These are phyloP conservation scores for Fusarium lateritium DNA, from an alignment of 2,329 filamentous ascomycete species.

Conservation along the genomic window DNA sequence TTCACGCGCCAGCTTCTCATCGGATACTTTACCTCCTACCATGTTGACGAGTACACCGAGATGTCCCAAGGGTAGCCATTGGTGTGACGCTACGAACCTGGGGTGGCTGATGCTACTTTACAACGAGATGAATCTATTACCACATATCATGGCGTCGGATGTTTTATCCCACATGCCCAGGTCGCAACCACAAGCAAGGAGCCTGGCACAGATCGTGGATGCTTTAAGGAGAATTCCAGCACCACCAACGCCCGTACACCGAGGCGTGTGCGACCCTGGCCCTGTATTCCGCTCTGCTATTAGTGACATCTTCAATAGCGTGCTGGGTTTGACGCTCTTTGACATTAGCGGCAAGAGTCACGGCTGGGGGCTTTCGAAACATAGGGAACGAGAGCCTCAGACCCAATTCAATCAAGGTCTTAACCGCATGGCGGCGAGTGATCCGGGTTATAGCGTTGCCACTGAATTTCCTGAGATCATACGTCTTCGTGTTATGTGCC, in stretches of 20 bases:
- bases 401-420: conserved; percentile 50
- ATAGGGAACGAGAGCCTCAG: conserved; percentile 56
- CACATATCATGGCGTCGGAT: conserved; percentile 56
- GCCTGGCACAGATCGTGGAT: conserved; percentile 62
- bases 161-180: conserved; percentile 46
- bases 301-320: conserved; percentile 66
- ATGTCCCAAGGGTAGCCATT: conserved; percentile 65
- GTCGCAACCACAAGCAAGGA: conserved; percentile 53
- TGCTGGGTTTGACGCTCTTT: conserved; percentile 63
- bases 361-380: conserved; percentile 65
- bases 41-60: conserved; percentile 58
- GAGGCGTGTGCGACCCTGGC: conserved; percentile 65
- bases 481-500: conserved; percentile 58
- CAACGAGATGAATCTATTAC: conserved; percentile 62
- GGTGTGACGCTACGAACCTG: conserved; percentile 67
- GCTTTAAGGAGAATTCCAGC: conserved; percentile 61
- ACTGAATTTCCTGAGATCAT: conserved; percentile 56
- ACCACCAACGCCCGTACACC: conserved; percentile 58
- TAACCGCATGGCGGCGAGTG: conserved; percentile 52
- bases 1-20: conserved; percentile 39
- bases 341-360: conserved; percentile 64
- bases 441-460: conserved; percentile 53
- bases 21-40: conserved; percentile 35
- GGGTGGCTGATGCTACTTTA: conserved; percentile 69
- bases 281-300: conserved; percentile 63